A percentile compares a stretch with the other conserved stretches of the same genome.
Conservation (phyloP, 441 rosid species). For the Croton setiger region DNA sequence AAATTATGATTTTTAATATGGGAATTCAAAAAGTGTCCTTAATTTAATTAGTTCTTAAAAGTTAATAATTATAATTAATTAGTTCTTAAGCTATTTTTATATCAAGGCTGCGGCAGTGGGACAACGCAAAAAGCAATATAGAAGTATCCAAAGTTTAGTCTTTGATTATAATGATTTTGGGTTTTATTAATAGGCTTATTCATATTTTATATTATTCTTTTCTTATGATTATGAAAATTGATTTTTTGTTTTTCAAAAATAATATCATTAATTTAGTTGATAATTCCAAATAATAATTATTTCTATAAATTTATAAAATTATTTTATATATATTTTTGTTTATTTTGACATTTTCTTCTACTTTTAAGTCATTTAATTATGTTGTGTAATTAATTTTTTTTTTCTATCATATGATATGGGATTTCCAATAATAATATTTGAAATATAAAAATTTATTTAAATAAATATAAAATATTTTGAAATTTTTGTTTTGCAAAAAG, state of each 20-base stretch:
- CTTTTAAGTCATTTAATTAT: too few relatives aligned
- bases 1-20: not conserved
- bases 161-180: not conserved
- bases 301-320: too few relatives aligned
- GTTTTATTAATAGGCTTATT: not conserved
- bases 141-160: constrained; percentile 27
- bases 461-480: too few relatives aligned
- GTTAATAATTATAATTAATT: too few relatives aligned
- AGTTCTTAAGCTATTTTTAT: constrained; percentile 16
- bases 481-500: too few relatives aligned
- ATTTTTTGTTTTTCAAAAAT: not conserved
- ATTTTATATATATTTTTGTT: too few relatives aligned
- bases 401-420: too few relatives aligned
- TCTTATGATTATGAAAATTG: too few relatives aligned
- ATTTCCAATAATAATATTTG: too few relatives aligned
- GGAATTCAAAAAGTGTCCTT: not conserved
- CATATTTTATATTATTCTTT: not conserved
- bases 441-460: too few relatives aligned
- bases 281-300: not conserved
- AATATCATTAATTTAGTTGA: not conserved
- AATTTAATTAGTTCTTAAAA: not conserved
- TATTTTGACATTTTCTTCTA: too few relatives aligned
- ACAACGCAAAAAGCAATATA: not conserved
- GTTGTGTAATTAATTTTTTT: too few relatives aligned
- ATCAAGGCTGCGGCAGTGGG: constrained; percentile 22